phyloP scores from a whole-genome alignment of 1,284 basidiomycete genomes.

The Cutaneotrichosporon daszewskae region DNA sequence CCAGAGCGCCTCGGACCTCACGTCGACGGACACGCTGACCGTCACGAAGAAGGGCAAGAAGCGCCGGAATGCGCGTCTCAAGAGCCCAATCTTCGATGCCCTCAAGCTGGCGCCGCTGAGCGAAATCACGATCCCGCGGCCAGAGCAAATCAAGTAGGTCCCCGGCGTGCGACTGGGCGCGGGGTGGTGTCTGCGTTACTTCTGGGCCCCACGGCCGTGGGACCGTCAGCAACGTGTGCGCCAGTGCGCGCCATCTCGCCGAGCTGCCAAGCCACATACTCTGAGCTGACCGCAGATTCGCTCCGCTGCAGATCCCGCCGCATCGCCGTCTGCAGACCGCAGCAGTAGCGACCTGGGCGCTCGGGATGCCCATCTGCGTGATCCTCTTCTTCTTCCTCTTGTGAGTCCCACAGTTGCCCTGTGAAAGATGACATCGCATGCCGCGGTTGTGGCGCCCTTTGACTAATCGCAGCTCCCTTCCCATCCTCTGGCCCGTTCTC shows the following conservation, averaged over 20 bases:
- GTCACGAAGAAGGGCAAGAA: constrained; percentile 2
- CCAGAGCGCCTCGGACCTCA: not conserved
- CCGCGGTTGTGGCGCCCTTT: not conserved
- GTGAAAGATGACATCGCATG: not conserved
- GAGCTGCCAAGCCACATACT: no score
- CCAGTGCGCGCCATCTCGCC: not conserved
- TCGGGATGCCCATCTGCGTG: constrained; percentile 65
- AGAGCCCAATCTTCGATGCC: constrained; percentile 16
- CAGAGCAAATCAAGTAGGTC: constrained; percentile 28
- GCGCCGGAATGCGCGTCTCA: constrained; percentile 5
- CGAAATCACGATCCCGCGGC: constrained; percentile 21
- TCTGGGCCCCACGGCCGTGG: not conserved
- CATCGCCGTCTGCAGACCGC: constrained; percentile 71
- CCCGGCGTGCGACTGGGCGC: not conserved
- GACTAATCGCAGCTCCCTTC: constrained; percentile 63
- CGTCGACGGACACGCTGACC: not conserved
- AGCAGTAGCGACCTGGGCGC: constrained; percentile 80
- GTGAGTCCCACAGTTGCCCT: constrained; percentile 52
- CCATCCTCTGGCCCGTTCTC: constrained; percentile 79
- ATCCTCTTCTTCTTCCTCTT: constrained; percentile 70
- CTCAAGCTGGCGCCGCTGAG: constrained; percentile 23
- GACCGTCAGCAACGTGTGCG: not conserved
- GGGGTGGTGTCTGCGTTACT: not conserved
- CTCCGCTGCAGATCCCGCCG: constrained; percentile 45
- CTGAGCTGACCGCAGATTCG: constrained; percentile 36